These are phyloP conservation scores for Trebouxia sp. DNA, from an alignment of 139 green algal genomes.

Conservation along the genomic window DNA sequence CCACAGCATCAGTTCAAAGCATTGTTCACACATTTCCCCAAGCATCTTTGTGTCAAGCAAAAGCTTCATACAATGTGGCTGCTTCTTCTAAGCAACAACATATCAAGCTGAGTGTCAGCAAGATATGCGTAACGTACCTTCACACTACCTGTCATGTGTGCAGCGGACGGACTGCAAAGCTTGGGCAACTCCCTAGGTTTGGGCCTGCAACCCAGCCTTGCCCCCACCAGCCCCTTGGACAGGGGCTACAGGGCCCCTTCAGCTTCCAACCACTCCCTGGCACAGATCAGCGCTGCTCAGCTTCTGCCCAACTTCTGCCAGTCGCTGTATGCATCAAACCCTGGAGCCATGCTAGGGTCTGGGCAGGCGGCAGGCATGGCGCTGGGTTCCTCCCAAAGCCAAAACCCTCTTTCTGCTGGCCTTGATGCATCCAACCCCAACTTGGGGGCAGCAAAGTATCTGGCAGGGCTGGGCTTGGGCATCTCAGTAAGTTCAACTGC, in stretches of 20 bases:
- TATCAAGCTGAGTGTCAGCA: background rate
- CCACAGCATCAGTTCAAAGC: too few relatives aligned
- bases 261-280: background rate
- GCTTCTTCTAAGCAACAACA: too few relatives aligned
- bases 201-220: background rate
- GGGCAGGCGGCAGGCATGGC: constrained; percentile 4
- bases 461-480: constrained; percentile 1
- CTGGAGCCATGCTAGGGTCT: constrained; percentile 19
- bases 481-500: background rate
- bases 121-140: background rate
- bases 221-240: background rate
- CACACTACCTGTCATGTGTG: background rate
- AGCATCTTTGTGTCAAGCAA: too few relatives aligned
- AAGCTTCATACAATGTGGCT: too few relatives aligned
- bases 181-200: background rate
- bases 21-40: too few relatives aligned
- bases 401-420: background rate
- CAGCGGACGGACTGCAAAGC: background rate
- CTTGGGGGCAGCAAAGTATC: background rate
- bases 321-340: background rate
- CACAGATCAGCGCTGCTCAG: constrained; percentile 4
- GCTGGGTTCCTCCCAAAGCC: background rate
- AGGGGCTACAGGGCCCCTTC: background rate
- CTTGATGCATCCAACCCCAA: background rate
- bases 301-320: background rate